Percentiles rank a stretch among this genome's conserved stretches.
These are phyloP conservation scores for Cyberlindnera amylophila DNA, from an alignment of 805 yeast genomes.

Conservation along the genomic window DNA sequence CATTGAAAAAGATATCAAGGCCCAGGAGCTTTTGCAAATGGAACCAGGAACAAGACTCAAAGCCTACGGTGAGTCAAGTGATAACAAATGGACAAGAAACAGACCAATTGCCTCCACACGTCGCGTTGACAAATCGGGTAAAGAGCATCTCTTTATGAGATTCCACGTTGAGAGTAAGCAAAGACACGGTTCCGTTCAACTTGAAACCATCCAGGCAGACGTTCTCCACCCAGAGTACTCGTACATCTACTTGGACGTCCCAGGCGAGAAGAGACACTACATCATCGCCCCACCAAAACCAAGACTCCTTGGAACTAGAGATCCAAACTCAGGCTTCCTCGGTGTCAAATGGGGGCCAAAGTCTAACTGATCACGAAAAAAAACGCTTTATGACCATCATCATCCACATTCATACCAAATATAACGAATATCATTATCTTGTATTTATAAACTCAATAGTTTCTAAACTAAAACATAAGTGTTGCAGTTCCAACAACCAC, in stretches of 20 bases:
- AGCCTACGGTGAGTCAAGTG: conserved; percentile 74
- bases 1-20: conserved; percentile 62
- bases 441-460: not conserved
- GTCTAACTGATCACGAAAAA: conserved; percentile 35
- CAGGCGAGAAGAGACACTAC: conserved; percentile 64
- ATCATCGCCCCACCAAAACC: conserved; percentile 60
- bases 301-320: conserved; percentile 34
- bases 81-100: conserved; percentile 81
- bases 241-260: conserved; percentile 72
- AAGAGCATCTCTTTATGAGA: conserved; percentile 77
- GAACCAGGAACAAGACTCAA: conserved; percentile 55
- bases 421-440: too few species aligned
- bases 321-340: conserved; percentile 54
- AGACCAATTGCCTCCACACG: conserved; percentile 75
- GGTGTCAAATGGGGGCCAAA: conserved; percentile 89
- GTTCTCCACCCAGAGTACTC: conserved; percentile 65
- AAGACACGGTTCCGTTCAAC: conserved; percentile 64
- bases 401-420: not conserved
- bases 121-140: conserved; percentile 67
- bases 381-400: not conserved
- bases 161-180: conserved; percentile 77
- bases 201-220: conserved; percentile 72
- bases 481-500: conserved; percentile 7
- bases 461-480: conserved; percentile 1
- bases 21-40: conserved; percentile 50